These are phyloP conservation scores for Pichia ethanolica DNA, from an alignment of 805 yeast genomes.

Conservation along the genomic window DNA sequence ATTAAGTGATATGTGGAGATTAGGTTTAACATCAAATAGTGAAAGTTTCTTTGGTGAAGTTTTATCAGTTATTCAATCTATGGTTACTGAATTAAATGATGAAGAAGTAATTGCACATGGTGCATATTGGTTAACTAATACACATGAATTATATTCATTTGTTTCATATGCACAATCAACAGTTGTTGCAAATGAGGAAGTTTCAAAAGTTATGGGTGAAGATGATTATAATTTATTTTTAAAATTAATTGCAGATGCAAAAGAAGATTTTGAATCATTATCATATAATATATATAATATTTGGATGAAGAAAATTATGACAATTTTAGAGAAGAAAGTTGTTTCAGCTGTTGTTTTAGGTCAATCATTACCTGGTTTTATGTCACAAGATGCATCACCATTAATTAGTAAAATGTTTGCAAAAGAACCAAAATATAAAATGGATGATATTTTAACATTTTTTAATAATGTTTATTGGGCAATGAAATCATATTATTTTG, in stretches of 20 bases:
- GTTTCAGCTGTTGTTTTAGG: conserved; percentile 92
- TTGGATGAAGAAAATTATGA: conserved; percentile 95
- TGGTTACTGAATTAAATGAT: conserved; percentile 72
- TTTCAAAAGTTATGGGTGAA: conserved; percentile 78
- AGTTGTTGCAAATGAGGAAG: conserved; percentile 75
- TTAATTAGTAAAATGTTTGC: conserved; percentile 79
- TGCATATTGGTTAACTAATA: conserved; percentile 95
- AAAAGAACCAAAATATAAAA: conserved; percentile 64
- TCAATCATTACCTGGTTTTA: conserved; percentile 93
- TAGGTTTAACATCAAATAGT: conserved; percentile 86
- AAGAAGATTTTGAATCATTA: conserved; percentile 88
- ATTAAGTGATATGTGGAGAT: conserved; percentile 95
- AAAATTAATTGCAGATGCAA: conserved; percentile 80
- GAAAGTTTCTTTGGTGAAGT: conserved; percentile 89
- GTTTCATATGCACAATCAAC: conserved; percentile 90
- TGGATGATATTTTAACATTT: conserved; percentile 90
- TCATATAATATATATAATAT: conserved; percentile 91
- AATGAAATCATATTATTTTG: conserved; percentile 84
- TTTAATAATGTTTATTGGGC: conserved; percentile 90
- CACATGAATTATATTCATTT: conserved; percentile 91
- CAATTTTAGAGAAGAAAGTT: conserved; percentile 82
- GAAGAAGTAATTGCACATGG: conserved; percentile 87
- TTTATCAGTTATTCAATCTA: conserved; percentile 75
- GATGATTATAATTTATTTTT: conserved; percentile 86
- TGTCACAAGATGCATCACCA: conserved; percentile 75